Evolutionary conservation across 2,329 filamentous ascomycete species (phyloP).

Genomic region (Colletotrichum liaoningense): DNA sequence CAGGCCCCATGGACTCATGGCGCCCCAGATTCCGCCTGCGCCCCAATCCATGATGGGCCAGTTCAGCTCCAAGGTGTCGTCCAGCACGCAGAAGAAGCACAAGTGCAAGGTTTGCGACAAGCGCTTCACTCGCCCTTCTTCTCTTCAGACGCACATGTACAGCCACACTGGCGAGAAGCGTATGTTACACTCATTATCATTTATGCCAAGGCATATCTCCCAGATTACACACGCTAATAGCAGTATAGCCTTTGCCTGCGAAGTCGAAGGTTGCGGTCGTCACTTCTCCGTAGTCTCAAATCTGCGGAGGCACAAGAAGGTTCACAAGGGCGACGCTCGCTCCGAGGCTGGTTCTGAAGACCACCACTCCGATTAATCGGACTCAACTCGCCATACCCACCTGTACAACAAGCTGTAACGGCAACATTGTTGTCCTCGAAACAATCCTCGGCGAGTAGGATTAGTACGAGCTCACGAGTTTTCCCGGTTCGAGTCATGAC

Average conservation of each 20-base stretch:
- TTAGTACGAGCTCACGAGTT: slow-evolving; percentile 34
- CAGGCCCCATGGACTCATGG: slow-evolving; percentile 74
- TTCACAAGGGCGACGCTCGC: slow-evolving; percentile 83
- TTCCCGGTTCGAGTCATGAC: slow-evolving; percentile 35
- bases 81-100: slow-evolving; percentile 98
- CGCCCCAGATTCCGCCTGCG: slow-evolving; percentile 77
- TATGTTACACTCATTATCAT: slow-evolving; percentile 63
- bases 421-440: neutral
- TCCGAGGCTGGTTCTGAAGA: slow-evolving; percentile 74
- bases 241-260: slow-evolving; percentile 84
- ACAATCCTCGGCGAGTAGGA: slow-evolving; percentile 6
- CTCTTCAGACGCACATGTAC: slow-evolving; percentile 97
- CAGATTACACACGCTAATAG: neutral
- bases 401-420: neutral
- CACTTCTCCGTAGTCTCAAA: slow-evolving; percentile 99
- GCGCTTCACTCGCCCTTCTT: slow-evolving; percentile 94
- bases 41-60: slow-evolving; percentile 99
- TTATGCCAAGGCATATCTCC: neutral
- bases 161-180: slow-evolving; percentile 98
- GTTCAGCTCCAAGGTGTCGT: slow-evolving; percentile 96
- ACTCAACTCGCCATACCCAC: neutral
- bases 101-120: slow-evolving; percentile 99
- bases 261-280: slow-evolving; percentile 93
- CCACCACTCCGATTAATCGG: slow-evolving; percentile 66
- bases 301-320: slow-evolving; percentile 92